Evolutionary conservation across 306 rosid species (phyloP).

Genomic region (Lithocarpus polystachyus): DNA sequence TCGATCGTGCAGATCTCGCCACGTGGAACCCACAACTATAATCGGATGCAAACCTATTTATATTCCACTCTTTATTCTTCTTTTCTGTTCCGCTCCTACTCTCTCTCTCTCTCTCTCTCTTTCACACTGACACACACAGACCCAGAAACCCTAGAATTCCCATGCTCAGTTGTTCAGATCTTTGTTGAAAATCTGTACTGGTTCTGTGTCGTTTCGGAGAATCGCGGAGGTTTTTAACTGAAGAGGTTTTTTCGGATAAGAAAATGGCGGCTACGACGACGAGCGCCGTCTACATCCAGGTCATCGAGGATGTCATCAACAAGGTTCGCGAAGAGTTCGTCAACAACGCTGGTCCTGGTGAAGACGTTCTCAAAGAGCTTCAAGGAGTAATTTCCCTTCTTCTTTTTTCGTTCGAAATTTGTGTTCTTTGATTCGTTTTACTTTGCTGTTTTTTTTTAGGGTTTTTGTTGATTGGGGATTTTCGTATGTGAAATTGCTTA

Average conservation of each 20-base stretch:
- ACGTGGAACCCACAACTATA: conserved; percentile 50
- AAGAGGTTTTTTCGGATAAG: conserved; percentile 2
- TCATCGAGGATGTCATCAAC: conserved; percentile 89
- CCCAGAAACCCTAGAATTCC: conserved; percentile 29
- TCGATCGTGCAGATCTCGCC: conserved; percentile 46
- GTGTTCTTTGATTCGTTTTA: neutral
- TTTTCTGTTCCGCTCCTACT: conserved; percentile 53
- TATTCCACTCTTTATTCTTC: conserved; percentile 79
- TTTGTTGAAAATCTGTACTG: conserved; percentile 9
- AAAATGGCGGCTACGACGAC: conserved; percentile 69
- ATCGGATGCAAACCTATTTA: conserved; percentile 99
- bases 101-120: conserved; percentile 8
- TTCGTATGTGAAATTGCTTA: neutral
- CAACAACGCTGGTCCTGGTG: conserved; percentile 79
- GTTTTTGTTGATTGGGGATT: neutral
- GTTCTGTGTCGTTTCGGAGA: conserved; percentile 11
- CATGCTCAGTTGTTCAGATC: conserved; percentile 21
- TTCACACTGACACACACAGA: conserved; percentile 11
- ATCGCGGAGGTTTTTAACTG: conserved; percentile 8
- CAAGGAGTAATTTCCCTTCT: conserved; percentile 73
- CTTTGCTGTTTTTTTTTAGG: neutral
- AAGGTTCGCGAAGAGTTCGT: conserved; percentile 92
- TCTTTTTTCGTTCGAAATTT: neutral
- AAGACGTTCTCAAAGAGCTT: conserved; percentile 93
- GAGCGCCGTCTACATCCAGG: conserved; percentile 82